A percentile compares a stretch with the other conserved stretches of the same genome.
Conservation (phyloP, 2,329 filamentous ascomycete genomes). For the Orbilia blumenaviensis region DNA sequence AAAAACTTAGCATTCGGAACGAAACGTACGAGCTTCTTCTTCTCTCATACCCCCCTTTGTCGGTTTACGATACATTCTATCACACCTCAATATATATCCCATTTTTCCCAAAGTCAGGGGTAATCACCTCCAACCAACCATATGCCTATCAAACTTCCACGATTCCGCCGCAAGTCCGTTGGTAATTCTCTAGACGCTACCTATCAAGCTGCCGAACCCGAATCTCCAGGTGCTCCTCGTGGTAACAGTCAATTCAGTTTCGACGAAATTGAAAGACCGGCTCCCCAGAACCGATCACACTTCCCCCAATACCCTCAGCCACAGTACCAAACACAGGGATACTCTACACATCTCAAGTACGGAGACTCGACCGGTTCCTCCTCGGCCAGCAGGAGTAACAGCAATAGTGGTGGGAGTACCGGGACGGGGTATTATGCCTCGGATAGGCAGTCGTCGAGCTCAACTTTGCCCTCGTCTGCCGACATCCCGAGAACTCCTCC, state of each 20-base stretch:
- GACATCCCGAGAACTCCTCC: conserved; percentile 51
- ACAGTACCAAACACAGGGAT: conserved; percentile 35
- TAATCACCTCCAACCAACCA: conserved; percentile 42
- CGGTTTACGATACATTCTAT: conserved; percentile 36
- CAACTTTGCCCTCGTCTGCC: conserved; percentile 47
- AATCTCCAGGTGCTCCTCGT: conserved; percentile 54
- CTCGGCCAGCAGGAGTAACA: conserved; percentile 52
- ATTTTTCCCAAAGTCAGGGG: conserved; percentile 36
- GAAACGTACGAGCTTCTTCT: conserved; percentile 38
- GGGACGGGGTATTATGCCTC: conserved; percentile 54
- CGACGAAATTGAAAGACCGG: conserved; percentile 55
- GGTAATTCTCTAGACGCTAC: conserved; percentile 58
- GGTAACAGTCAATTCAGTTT: conserved; percentile 53
- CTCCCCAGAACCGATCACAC: conserved; percentile 52
- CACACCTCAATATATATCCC: conserved; percentile 33
- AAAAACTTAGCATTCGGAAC: conserved; percentile 37
- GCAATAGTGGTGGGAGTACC: conserved; percentile 51
- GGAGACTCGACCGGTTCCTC: conserved; percentile 53
- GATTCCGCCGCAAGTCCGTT: conserved; percentile 59
- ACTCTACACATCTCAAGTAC: conserved; percentile 52
- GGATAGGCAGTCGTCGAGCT: conserved; percentile 52
- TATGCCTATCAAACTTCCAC: conserved; percentile 59
- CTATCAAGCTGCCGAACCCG: conserved; percentile 58
- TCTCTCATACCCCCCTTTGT: conserved; percentile 11
- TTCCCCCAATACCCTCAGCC: conserved; percentile 52